Evolutionary conservation across 768 basidiomycete species (phyloP).

Genomic region (Lentinula sp.): DNA sequence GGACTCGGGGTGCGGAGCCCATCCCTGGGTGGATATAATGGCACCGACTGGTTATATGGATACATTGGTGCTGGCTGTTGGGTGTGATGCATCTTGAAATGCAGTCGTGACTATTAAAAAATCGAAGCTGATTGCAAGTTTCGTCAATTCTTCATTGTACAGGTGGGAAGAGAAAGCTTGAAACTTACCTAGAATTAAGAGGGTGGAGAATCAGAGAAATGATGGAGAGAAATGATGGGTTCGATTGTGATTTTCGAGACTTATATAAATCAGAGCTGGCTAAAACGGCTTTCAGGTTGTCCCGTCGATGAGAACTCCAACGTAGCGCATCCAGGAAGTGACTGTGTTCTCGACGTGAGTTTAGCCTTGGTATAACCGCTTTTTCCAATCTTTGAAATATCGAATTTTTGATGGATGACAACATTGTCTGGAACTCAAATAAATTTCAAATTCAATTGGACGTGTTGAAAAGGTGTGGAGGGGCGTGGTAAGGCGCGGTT

Average conservation of each 20-base stretch:
- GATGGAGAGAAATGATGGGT: neutral
- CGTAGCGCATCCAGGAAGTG: neutral
- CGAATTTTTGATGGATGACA: no score
- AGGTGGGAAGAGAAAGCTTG: neutral
- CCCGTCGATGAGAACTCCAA: neutral
- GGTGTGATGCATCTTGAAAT: neutral
- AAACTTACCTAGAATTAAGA: neutral
- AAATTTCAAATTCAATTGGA: no score
- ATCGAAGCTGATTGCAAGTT: neutral
- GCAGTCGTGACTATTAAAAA: no score
- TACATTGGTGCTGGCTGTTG: neutral
- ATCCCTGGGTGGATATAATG: neutral
- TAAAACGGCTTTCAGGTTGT: neutral
- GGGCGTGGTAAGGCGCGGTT: no score
- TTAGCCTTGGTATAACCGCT: neutral
- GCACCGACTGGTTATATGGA: neutral
- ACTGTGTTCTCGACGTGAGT: neutral
- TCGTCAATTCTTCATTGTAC: neutral
- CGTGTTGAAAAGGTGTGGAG: no score
- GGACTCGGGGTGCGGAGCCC: slow-evolving; percentile 29
- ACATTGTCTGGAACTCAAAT: no score
- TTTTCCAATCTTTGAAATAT: no score
- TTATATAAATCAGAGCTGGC: neutral
- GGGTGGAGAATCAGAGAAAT: neutral
- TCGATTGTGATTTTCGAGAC: neutral